Conservation (phyloP, 2,329 filamentous ascomycete genomes). For the Phyllosticta capitalensis region DNA sequence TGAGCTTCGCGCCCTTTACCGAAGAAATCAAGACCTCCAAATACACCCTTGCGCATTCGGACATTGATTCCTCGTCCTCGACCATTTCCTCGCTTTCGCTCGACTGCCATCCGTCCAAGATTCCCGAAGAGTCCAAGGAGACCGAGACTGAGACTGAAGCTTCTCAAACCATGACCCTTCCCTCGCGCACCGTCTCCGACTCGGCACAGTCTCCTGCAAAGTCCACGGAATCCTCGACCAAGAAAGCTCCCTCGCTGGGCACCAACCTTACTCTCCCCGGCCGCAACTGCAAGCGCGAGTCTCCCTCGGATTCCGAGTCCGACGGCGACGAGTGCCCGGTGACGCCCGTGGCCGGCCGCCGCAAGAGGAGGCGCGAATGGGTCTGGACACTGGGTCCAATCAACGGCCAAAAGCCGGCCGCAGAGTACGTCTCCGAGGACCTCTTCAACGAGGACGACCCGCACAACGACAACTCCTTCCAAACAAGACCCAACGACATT, state of each 20-base stretch:
- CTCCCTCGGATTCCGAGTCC: slow-evolving; percentile 30
- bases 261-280: neutral
- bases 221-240: neutral
- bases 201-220: neutral
- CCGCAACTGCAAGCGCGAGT: slow-evolving; percentile 36
- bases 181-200: slow-evolving; percentile 6
- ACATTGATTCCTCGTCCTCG: slow-evolving; percentile 37
- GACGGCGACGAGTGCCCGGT: slow-evolving; percentile 38
- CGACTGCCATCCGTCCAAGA: slow-evolving; percentile 13
- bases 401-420: slow-evolving; percentile 11
- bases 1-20: slow-evolving; percentile 47
- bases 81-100: slow-evolving; percentile 25
- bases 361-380: slow-evolving; percentile 47
- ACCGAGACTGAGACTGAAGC: slow-evolving; percentile 5
- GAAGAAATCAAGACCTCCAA: slow-evolving; percentile 49
- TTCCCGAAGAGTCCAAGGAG: neutral
- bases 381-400: slow-evolving; percentile 47
- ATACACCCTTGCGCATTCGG: slow-evolving; percentile 48
- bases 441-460: neutral
- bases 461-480: neutral
- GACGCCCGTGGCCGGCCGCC: slow-evolving; percentile 44
- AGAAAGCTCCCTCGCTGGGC: neutral
- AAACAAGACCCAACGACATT: neutral
- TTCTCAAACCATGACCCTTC: slow-evolving; percentile 11
- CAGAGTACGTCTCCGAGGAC: slow-evolving; percentile 1